Percentiles rank a stretch among this genome's conserved stretches.
phyloP scores from a whole-genome alignment of 805 yeast species.

The Kazachstania viticola region DNA sequence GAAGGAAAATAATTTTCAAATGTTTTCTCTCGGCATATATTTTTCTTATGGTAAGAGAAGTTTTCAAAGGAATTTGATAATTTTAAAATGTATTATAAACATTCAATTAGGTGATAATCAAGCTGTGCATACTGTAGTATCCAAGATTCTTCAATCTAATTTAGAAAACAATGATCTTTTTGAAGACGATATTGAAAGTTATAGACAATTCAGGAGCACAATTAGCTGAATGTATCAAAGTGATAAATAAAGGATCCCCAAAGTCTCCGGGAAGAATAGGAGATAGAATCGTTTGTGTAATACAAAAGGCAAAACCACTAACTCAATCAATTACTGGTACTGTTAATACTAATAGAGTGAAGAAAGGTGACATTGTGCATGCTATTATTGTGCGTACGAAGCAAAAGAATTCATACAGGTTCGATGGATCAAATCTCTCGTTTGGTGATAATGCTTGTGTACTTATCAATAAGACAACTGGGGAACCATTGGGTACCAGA shows the following conservation, averaged over 20 bases:
- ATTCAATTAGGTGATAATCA: no score
- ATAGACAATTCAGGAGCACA: conserved; percentile 95
- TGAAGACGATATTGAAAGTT: conserved; percentile 78
- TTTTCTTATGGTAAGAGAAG: no score
- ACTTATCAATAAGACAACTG: conserved; percentile 71
- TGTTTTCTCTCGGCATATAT: no score
- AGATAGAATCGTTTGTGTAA: conserved; percentile 88
- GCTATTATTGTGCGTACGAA: conserved; percentile 93
- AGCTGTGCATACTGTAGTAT: no score
- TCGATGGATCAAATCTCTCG: conserved; percentile 76
- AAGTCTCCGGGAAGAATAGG: conserved; percentile 76
- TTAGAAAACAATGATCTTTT: conserved; percentile 53
- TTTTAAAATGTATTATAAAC: conserved; percentile 1
- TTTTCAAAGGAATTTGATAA: conserved; percentile 8
- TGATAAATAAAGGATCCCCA: conserved; percentile 72
- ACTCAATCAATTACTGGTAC: conserved; percentile 63
- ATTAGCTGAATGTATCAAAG: conserved; percentile 91
- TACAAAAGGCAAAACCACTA: conserved; percentile 78
- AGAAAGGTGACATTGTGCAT: conserved; percentile 90
- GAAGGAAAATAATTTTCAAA: no score
- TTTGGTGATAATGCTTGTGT: conserved; percentile 98
- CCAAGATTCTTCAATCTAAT: no score
- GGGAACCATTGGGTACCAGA: conserved; percentile 92
- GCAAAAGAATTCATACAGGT: conserved; percentile 55
- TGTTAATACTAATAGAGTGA: conserved; percentile 65